These are phyloP conservation scores for Termitomyces sp. DNA, from an alignment of 768 basidiomycete genomes.

Conservation along the genomic window DNA sequence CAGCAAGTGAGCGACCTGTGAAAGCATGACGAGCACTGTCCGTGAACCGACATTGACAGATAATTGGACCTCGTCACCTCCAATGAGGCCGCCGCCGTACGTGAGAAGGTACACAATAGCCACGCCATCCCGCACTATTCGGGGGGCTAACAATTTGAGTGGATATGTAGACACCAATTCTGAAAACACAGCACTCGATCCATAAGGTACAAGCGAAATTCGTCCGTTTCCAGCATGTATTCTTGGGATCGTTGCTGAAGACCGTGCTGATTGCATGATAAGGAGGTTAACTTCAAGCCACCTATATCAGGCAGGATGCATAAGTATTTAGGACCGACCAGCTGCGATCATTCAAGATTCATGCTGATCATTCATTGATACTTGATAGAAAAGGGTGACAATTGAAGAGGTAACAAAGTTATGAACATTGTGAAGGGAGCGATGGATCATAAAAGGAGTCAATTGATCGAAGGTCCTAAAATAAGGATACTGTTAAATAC, in stretches of 20 bases:
- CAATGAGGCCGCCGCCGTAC: conserved; percentile 91
- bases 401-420: not conserved
- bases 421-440: not conserved
- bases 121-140: conserved; percentile 40
- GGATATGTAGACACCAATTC: conserved; percentile 81
- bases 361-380: not conserved
- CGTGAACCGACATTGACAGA: conserved; percentile 52
- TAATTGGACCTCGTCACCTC: conserved; percentile 72
- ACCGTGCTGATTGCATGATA: conserved; percentile 9
- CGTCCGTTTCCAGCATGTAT: conserved; percentile 49
- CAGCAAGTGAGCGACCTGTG: conserved; percentile 59
- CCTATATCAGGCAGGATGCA: not conserved
- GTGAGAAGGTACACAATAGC: conserved; percentile 75
- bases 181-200: conserved; percentile 56
- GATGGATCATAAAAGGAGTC: conserved; percentile 20
- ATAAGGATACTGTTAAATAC: conserved; percentile 16
- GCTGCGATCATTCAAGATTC: not conserved
- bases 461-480: conserved; percentile 17
- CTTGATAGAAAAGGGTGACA: not conserved
- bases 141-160: conserved; percentile 81
- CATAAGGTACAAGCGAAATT: conserved; percentile 49
- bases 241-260: conserved; percentile 18
- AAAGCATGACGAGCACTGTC: conserved; percentile 66
- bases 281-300: not conserved
- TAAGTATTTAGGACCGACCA: not conserved